Evolutionary conservation across 306 rosid species (phyloP).

Genomic region (Lupinus albus): DNA sequence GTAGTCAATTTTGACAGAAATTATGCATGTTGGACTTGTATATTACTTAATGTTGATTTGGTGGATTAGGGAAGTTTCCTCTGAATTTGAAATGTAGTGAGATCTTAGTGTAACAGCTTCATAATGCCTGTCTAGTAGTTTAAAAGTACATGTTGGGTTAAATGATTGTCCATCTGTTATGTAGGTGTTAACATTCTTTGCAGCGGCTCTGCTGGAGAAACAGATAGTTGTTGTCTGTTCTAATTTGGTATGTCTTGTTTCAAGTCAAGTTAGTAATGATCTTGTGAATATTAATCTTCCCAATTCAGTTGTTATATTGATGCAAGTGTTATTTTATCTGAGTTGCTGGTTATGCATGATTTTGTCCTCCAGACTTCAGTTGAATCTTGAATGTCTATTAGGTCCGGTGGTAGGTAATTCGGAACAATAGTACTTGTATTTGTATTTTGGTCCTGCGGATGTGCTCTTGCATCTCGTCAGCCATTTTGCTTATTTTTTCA

Average conservation of each 20-base stretch:
- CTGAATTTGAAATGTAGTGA: conserved; percentile 26
- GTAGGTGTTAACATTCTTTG: conserved; percentile 81
- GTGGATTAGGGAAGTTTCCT: conserved; percentile 1
- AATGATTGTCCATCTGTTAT: conserved; percentile 38
- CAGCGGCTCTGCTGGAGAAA: conserved; percentile 94
- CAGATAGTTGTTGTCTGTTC: conserved; percentile 85
- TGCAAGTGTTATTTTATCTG: conserved; percentile 24
- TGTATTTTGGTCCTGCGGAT: conserved; percentile 16
- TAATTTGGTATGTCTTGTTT: conserved; percentile 69
- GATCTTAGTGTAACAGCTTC: conserved; percentile 19
- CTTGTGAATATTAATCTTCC: conserved; percentile 28
- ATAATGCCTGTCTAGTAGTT: conserved; percentile 35
- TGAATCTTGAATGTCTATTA: conserved; percentile 9
- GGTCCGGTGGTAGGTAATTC: not conserved
- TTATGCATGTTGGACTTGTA: conserved; percentile 25
- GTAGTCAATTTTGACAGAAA: conserved; percentile 3
- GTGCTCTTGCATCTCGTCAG: conserved; percentile 6
- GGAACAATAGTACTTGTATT: not conserved
- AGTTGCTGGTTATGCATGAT: conserved; percentile 17
- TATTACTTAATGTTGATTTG: conserved; percentile 9
- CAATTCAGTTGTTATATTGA: conserved; percentile 23
- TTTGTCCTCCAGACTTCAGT: conserved; percentile 5
- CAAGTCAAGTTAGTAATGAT: conserved; percentile 32
- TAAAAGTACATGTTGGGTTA: conserved; percentile 20
- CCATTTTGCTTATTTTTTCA: conserved; percentile 14